Evolutionary conservation across 73 alveolate species (phyloP).

Genomic region (Paramecium octaurelia): DNA sequence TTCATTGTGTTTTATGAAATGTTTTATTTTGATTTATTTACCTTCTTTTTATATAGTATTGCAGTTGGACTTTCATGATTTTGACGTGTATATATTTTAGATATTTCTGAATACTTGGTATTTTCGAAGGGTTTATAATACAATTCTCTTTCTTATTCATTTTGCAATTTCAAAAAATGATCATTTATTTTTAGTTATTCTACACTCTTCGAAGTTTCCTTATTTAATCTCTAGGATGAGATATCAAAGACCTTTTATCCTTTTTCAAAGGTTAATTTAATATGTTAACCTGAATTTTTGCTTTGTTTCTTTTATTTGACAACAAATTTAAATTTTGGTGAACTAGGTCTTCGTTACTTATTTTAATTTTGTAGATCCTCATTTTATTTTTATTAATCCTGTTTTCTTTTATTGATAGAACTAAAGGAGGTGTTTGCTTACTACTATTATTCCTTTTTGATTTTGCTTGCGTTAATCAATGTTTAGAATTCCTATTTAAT

Average conservation of each 20-base stretch:
- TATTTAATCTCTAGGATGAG: neutral
- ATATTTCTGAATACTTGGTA: neutral
- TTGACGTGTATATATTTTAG: neutral
- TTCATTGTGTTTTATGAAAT: neutral
- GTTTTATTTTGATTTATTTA: neutral
- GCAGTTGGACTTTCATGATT: neutral
- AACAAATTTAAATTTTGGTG: neutral
- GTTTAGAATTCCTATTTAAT: neutral
- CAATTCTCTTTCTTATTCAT: neutral
- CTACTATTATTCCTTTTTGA: neutral
- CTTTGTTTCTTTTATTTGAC: neutral
- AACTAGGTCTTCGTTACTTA: neutral
- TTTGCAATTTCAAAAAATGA: neutral
- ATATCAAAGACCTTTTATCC: neutral
- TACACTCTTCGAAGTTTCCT: neutral
- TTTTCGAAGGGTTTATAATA: neutral
- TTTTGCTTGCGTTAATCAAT: neutral
- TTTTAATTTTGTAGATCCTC: neutral
- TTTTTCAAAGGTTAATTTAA: neutral
- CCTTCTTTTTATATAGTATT: neutral
- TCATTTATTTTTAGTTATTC: neutral
- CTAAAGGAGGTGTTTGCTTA: neutral
- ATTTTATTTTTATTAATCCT: neutral
- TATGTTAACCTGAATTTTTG: neutral
- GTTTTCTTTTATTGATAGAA: neutral